Evolutionary conservation across 1,284 basidiomycete species (phyloP).

Genomic region (Pseudozyma flocculosa): DNA sequence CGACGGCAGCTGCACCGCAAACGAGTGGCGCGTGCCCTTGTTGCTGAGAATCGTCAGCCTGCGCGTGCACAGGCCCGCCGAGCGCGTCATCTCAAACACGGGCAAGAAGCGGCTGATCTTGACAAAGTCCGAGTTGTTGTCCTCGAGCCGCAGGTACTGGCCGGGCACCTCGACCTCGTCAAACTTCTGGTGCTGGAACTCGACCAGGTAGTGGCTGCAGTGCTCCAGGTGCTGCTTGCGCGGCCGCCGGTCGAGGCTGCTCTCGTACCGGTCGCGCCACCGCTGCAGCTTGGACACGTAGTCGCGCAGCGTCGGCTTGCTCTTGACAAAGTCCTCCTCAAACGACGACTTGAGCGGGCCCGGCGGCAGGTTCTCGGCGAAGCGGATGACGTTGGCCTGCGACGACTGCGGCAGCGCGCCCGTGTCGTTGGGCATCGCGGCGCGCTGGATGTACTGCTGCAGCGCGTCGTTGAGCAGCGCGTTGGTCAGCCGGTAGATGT

Average conservation of each 20-base stretch:
- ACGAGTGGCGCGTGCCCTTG: constrained; percentile 83
- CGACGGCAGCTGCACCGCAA: constrained; percentile 87
- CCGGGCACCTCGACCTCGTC: constrained; percentile 98
- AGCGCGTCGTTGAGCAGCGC: constrained; percentile 73
- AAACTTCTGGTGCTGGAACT: constrained; percentile 97
- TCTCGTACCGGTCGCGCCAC: constrained; percentile 93
- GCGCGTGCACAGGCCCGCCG: constrained; percentile 81
- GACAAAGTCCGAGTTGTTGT: constrained; percentile 87
- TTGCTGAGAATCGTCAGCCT: constrained; percentile 89
- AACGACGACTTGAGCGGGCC: constrained; percentile 69
- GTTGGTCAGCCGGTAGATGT: constrained; percentile 87
- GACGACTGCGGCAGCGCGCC: constrained; percentile 68
- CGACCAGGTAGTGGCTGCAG: constrained; percentile 88
- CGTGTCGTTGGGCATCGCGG: constrained; percentile 65
- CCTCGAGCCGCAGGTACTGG: constrained; percentile 82
- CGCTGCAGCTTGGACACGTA: constrained; percentile 85
- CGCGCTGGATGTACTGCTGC: constrained; percentile 56
- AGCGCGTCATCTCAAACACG: constrained; percentile 83
- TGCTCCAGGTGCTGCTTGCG: constrained; percentile 83
- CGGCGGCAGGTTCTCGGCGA: constrained; percentile 65
- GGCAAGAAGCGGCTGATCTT: constrained; percentile 88
- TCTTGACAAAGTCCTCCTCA: constrained; percentile 85
- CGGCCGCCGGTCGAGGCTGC: constrained; percentile 76
- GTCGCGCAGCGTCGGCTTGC: constrained; percentile 78
- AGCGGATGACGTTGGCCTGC: constrained; percentile 67